phyloP scores from a whole-genome alignment of 2,329 filamentous ascomycete species.

The Colletotrichum filicis region DNA sequence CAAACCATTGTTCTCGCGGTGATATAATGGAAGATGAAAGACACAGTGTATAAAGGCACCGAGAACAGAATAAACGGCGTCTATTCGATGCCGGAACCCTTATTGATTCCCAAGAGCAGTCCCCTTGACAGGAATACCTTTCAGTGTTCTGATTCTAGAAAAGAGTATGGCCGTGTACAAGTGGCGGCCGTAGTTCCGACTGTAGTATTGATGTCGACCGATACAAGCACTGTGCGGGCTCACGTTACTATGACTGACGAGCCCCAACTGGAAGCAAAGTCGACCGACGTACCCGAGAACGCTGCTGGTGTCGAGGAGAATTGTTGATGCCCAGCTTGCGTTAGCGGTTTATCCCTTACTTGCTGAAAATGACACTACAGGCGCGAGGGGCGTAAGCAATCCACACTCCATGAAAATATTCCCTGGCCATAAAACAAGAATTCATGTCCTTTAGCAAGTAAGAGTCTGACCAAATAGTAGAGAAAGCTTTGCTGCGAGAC shows the following conservation, averaged over 20 bases:
- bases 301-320: conserved; percentile 77
- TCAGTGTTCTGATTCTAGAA: conserved; percentile 63
- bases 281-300: conserved; percentile 73
- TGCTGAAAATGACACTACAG: neutral
- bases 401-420: neutral
- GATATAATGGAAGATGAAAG: neutral
- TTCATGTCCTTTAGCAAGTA: neutral
- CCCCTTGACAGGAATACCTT: conserved; percentile 57
- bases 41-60: neutral
- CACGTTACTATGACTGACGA: conserved; percentile 76
- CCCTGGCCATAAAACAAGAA: neutral
- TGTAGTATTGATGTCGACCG: conserved; percentile 74
- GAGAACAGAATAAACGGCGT: neutral
- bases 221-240: conserved; percentile 78
- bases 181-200: conserved; percentile 56
- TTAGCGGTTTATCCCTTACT: neutral
- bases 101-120: neutral
- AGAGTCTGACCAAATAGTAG: neutral
- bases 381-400: neutral
- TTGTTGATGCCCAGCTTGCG: conserved; percentile 67
- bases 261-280: conserved; percentile 68
- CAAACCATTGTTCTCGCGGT: neutral
- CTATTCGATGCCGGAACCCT: neutral
- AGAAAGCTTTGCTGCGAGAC: neutral
- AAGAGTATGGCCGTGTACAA: conserved; percentile 70